These are phyloP conservation scores for Thraustochytrium sp. DNA, from an alignment of 352 stramenopile genomes.

Conservation along the genomic window DNA sequence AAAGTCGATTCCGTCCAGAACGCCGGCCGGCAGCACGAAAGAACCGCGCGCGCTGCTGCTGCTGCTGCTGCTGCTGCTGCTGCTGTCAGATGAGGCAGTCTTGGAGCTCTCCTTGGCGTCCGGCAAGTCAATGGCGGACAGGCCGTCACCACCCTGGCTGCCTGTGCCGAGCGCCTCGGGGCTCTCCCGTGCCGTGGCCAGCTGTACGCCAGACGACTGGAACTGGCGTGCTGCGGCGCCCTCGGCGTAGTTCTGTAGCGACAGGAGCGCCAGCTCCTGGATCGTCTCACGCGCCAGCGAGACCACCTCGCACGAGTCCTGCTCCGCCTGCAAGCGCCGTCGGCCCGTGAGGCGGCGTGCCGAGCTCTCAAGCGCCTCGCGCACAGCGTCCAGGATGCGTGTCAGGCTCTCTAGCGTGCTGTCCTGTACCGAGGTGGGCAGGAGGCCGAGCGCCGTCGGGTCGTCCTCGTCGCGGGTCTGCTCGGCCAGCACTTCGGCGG, in stretches of 20 bases:
- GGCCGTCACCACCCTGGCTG: constrained; percentile 6
- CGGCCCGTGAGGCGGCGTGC: background rate
- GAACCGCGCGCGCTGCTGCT: background rate
- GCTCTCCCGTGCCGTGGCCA: background rate
- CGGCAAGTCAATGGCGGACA: background rate
- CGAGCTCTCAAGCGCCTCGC: background rate
- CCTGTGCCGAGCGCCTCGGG: background rate
- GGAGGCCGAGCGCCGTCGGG: background rate
- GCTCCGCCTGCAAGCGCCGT: background rate
- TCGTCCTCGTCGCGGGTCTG: background rate
- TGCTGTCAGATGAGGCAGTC: background rate
- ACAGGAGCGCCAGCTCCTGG: background rate
- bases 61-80: no score
- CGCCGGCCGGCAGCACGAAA: background rate
- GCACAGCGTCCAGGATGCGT: background rate
- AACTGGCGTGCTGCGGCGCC: constrained; percentile 6
- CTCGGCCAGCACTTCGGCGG: background rate
- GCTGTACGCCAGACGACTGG: background rate
- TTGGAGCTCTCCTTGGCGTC: background rate
- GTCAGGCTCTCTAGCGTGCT: constrained; percentile 14
- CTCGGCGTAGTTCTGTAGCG: background rate
- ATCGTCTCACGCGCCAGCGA: background rate
- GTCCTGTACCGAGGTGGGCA: background rate
- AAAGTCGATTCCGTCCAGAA: background rate
- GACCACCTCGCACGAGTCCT: background rate